Percentiles rank a stretch among this genome's conserved stretches.
Conservation (phyloP, 2,329 filamentous ascomycete species). For the Cercospora beticola region DNA sequence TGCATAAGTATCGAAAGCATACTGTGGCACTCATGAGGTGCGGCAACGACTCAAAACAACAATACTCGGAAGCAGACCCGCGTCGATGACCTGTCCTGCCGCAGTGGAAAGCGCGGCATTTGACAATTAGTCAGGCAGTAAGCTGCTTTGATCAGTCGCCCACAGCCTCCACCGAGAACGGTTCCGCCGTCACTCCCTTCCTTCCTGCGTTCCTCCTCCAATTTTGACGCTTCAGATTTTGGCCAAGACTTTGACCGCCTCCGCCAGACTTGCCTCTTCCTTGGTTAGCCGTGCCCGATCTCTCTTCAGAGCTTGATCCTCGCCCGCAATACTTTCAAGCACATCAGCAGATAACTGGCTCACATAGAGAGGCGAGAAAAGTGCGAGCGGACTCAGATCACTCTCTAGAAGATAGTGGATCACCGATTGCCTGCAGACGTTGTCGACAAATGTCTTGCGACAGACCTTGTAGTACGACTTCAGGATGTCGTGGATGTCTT, state of each 20-base stretch:
- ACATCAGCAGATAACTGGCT: constrained; percentile 49
- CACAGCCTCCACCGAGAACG: too few relatives aligned
- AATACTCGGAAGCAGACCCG: too few relatives aligned
- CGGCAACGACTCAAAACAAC: too few relatives aligned
- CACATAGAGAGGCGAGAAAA: constrained; percentile 56
- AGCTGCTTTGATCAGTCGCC: too few relatives aligned
- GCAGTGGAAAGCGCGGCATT: too few relatives aligned
- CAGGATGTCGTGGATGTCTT: constrained; percentile 58
- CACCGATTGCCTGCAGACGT: constrained; percentile 59
- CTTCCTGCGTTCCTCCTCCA: too few relatives aligned
- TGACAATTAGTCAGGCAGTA: too few relatives aligned
- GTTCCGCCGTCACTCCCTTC: too few relatives aligned
- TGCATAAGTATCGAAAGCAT: too few relatives aligned
- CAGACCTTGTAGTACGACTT: constrained; percentile 57
- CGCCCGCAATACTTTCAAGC: constrained; percentile 59
- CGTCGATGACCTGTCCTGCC: too few relatives aligned
- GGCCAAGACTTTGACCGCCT: constrained; percentile 24
- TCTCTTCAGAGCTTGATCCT: constrained; percentile 48
- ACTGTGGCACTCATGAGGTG: too few relatives aligned
- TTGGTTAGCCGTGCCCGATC: constrained; percentile 47
- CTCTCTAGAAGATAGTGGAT: constrained; percentile 56
- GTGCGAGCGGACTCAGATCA: constrained; percentile 51
- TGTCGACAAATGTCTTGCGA: constrained; percentile 62
- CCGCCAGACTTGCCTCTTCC: constrained; percentile 44
- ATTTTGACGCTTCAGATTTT: neutral